Percentiles rank a stretch among this genome's conserved stretches.
These are phyloP conservation scores for Withania somnifera DNA, from an alignment of 305 asterid genomes.

Conservation along the genomic window DNA sequence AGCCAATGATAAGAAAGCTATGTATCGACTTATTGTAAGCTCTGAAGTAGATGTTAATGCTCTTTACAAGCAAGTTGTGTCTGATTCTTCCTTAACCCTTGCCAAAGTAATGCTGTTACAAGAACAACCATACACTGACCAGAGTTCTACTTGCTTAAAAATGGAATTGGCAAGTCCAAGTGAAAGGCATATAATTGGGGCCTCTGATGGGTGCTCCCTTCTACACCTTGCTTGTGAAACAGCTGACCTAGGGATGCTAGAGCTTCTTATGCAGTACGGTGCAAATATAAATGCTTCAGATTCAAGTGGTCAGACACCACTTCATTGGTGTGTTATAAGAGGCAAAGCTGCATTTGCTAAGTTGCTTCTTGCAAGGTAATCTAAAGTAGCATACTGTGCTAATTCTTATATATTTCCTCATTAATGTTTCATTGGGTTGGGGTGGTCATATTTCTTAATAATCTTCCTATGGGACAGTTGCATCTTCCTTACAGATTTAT, in stretches of 20 bases:
- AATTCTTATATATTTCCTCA: background rate
- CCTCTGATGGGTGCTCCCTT: conserved; percentile 63
- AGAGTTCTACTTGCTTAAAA: conserved; percentile 35
- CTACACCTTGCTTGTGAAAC: conserved; percentile 93
- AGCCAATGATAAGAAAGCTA: conserved; percentile 66
- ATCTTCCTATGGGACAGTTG: background rate
- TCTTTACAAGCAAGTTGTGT: conserved; percentile 33
- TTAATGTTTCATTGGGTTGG: background rate
- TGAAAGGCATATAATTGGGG: conserved; percentile 23
- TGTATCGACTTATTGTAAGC: conserved; percentile 71
- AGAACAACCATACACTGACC: conserved; percentile 51
- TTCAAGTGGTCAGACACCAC: conserved; percentile 61
- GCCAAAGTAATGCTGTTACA: conserved; percentile 87
- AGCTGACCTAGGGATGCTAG: conserved; percentile 89
- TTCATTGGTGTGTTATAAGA: conserved; percentile 62
- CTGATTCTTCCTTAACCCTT: conserved; percentile 69
- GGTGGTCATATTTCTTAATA: background rate
- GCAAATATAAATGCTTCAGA: conserved; percentile 72
- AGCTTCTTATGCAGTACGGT: conserved; percentile 88
- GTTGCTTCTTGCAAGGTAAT: conserved; percentile 82
- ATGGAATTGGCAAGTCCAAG: conserved; percentile 36
- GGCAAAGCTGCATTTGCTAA: conserved; percentile 55
- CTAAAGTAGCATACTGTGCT: background rate
- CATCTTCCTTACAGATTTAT: background rate
- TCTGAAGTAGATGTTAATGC: conserved; percentile 66